Evolutionary conservation across 1,284 basidiomycete genomes (phyloP), one percentile per base, ranked within the genome.

Genomic region (Fomitiporia mediterranea): DNA sequence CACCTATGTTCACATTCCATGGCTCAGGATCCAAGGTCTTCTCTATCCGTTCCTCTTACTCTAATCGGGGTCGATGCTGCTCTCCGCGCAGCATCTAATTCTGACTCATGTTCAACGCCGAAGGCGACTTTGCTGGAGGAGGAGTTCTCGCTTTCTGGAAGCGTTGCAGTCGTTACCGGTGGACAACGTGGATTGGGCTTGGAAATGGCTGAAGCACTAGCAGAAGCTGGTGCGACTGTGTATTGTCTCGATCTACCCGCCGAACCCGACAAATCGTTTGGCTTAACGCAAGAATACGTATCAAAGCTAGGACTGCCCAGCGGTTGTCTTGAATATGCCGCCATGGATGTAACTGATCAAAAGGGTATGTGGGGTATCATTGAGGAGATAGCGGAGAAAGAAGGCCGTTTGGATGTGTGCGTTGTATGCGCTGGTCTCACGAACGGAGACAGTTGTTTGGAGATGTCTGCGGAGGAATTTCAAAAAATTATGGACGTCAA

Each of bases 131-230:
- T 90, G 63, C 84, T 79, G 66, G 74, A 84, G 56, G 74, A 84
- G 57, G 89, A 90, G 65, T 92, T 94, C 71, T 78, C 82, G 7
- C 78, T 93, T 42, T 73, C 72, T n/a, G 84, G 84, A 63, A 82
- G 87, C 23, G 87, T 89, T 13, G 85, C 81, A 32, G 74, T 93
- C 58, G 82, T 92, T 40, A 88, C 89, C 0, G 89, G 89, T 7
- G 91, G 77, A 2, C 89, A 89, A 64, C 79, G 91, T 49, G 91
- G 91, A 1, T 78, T 94, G 8, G 91, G 91, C 3, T 78, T 94
- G 38, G 89, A 91, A 70, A 86, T 90, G 80, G 89, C 89, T 28
- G 74, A 90, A 55, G 81, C 84, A 3, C 72, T 91, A 38, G 78
- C 83, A 37, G 91, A 94, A 71, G 83, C 84, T 2, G 90, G 89